Evolutionary conservation across 2,329 filamentous ascomycete species (phyloP), one percentile per base, ranked within the genome.

Genomic region (Alternaria sp.): DNA sequence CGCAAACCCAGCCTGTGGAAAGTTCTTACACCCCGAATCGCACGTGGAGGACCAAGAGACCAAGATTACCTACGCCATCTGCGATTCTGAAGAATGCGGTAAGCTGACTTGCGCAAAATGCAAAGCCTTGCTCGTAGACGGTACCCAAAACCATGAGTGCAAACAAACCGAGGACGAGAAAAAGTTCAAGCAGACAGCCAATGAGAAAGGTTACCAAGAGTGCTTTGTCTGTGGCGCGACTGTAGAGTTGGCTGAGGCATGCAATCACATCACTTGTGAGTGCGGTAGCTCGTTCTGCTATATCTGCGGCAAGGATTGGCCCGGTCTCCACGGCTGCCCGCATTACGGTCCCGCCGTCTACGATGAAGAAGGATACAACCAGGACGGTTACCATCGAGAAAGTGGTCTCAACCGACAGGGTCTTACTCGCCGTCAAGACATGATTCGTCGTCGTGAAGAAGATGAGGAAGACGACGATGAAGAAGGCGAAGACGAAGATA

Each of bases 221-320:
- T 77, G 75, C 53, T 67, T 62, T 12, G 54, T 51, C 11, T 78
- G 75, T 36, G 66, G 68, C 18, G 57, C 58, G 1, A 68, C 58
- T 0, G 65, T 77, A 5, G 74, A 77, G 54, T 65, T 77, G 14
- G 51, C 61, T 2, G 75, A 77, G 41, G 75, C 74, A 2, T 78
- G 75, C 44, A 78, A 78, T 22, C 75, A 78, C 39, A 71, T 78
- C 26, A 73, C 58, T 62, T 77, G 74, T 52, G 60, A 59, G 8
- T 78, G 75, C 30, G 73, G 72, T 5, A 44, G 64, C 32, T 54
- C 66, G 2, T 78, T 77, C 62, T 78, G 75, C 66, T 78, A 77
- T 46, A 42, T 77, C 46, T 78, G 75, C 46, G 74, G 75, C 26
- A 57, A 69, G 22, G 39, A 61, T 12, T 77, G 75, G 73, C n/a